Evolutionary conservation across 106 monocot genomes (phyloP).

Genomic region (Dactylorhiza incarnata): DNA sequence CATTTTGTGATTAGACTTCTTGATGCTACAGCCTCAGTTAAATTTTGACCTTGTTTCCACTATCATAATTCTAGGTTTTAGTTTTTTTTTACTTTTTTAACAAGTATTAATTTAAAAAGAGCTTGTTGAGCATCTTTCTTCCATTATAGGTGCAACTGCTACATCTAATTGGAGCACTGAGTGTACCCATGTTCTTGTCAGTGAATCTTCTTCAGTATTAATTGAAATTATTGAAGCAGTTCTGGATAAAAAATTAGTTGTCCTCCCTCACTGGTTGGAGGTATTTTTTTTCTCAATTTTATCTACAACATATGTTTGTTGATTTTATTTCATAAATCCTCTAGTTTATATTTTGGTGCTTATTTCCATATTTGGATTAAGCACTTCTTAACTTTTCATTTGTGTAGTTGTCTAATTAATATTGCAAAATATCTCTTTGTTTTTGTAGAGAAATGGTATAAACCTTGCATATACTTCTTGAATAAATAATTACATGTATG

Average conservation of each 20-base stretch:
- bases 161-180: slow-evolving; percentile 53
- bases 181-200: slow-evolving; percentile 75
- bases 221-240: slow-evolving; percentile 63
- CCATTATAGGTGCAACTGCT: slow-evolving; percentile 44
- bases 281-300: slow-evolving; percentile 19
- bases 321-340: neutral
- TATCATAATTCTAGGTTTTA: neutral
- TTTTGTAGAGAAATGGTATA: no score
- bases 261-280: slow-evolving; percentile 58
- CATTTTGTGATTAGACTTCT: neutral
- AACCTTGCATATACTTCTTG: no score
- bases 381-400: neutral
- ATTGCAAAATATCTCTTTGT: neutral
- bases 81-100: neutral
- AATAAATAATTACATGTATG: no score
- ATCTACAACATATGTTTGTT: neutral
- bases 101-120: neutral
- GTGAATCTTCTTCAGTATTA: slow-evolving; percentile 49
- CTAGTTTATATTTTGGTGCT: neutral
- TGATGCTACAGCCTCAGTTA: neutral
- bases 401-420: neutral
- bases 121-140: neutral
- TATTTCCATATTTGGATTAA: slow-evolving; percentile 1
- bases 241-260: slow-evolving; percentile 50
- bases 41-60: neutral